Conservation (phyloP, 805 yeast species). For the Candida nanaspora region DNA sequence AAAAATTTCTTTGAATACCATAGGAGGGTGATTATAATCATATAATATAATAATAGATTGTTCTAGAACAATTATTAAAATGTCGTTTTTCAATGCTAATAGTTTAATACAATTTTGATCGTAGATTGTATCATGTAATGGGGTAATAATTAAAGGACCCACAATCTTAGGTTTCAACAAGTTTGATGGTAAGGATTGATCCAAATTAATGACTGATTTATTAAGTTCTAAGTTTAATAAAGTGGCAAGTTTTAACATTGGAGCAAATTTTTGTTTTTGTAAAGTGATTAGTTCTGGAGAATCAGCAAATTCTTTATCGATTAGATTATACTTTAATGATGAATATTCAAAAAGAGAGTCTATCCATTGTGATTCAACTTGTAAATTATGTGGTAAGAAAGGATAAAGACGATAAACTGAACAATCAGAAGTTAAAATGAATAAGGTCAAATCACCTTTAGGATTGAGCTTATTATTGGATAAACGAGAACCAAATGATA, state of each 20-base stretch:
- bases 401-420: slow-evolving; percentile 59
- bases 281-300: not conserved
- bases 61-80: slow-evolving; percentile 15
- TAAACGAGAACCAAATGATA: slow-evolving; percentile 35
- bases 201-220: slow-evolving; percentile 4
- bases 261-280: slow-evolving; percentile 3
- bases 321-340: slow-evolving; percentile 9
- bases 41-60: slow-evolving; percentile 14
- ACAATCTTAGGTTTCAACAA: slow-evolving; percentile 15
- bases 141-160: slow-evolving; percentile 49
- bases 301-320: not conserved
- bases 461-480: slow-evolving; percentile 11
- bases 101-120: slow-evolving; percentile 30
- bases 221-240: slow-evolving; percentile 7
- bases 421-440: slow-evolving; percentile 45
- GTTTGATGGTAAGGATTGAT: slow-evolving; percentile 10
- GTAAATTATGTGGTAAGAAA: slow-evolving; percentile 44
- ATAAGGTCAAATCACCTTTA: slow-evolving; percentile 44
- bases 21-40: slow-evolving; percentile 15
- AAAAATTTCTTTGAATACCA: slow-evolving; percentile 17
- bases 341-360: slow-evolving; percentile 20
- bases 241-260: slow-evolving; percentile 20
- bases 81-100: slow-evolving; percentile 17
- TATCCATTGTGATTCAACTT: slow-evolving; percentile 26
- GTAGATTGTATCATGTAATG: slow-evolving; percentile 50